phyloP scores from a whole-genome alignment of 1,284 basidiomycete genomes.

The Papiliotrema laurentii region DNA sequence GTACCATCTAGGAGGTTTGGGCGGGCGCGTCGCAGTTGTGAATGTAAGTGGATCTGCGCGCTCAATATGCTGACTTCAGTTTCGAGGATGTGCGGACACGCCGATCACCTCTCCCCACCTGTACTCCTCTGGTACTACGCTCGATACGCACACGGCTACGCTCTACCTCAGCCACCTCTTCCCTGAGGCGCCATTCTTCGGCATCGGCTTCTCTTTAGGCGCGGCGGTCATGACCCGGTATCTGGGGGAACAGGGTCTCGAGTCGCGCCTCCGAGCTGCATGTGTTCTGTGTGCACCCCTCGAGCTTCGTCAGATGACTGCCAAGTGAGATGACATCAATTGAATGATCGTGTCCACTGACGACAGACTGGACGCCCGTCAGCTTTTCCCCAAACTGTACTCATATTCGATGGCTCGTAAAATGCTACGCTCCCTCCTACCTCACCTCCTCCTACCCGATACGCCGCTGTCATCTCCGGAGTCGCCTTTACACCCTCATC shows the following conservation, averaged over 20 bases:
- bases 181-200: constrained; percentile 76
- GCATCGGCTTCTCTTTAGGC: constrained; percentile 89
- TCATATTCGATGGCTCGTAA: constrained; percentile 64
- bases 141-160: constrained; percentile 77
- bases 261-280: constrained; percentile 68
- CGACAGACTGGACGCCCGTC: constrained; percentile 30
- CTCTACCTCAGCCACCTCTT: constrained; percentile 69
- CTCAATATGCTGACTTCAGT: constrained; percentile 38
- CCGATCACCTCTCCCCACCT: constrained; percentile 67
- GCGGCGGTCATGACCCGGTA: constrained; percentile 88
- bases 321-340: constrained; percentile 78
- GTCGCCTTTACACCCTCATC: constrained; percentile 17
- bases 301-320: constrained; percentile 50
- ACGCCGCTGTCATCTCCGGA: constrained; percentile 12
- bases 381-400: constrained; percentile 64
- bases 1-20: constrained; percentile 68
- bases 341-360: constrained; percentile 56
- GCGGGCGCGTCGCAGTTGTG: constrained; percentile 80
- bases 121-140: constrained; percentile 75
- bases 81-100: constrained; percentile 86
- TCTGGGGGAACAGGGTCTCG: constrained; percentile 75
- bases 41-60: constrained; percentile 51
- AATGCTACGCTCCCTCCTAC: constrained; percentile 18
- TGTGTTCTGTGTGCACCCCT: constrained; percentile 68
- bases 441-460: constrained; percentile 13